Base-by-base conservation (phyloP, 257 asterid genomes). In the Datura wrightii region DNA sequence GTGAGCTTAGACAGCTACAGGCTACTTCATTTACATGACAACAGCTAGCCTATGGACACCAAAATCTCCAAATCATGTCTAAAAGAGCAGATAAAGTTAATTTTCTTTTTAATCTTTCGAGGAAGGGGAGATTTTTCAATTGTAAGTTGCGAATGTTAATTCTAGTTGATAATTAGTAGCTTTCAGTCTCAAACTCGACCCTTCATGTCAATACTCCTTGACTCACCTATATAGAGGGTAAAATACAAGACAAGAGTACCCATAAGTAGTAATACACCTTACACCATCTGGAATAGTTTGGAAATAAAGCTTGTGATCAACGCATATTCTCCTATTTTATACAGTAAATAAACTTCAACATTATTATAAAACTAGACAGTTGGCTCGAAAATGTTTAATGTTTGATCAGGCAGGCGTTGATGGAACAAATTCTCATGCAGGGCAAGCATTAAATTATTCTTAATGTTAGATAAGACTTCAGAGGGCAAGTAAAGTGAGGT, bases 121-220 rank as follows among this genome's bases (percentile, higher is more conserved):
- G 39, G 39, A 60, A 60, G 39, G 39, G 69, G 69, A 24, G 39
- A 9, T 18, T 9, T 65, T 11, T 63, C 13, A 60, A 9, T 65
- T 65, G n/a, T 63, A 65, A 34, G 72, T 65, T 65, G 44, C 34
- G 72, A 34, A 34, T 65, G 44, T 34, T 34, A 65, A 15, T 65
- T 34, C 72, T 34, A 65, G 44, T 63, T 63, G 37, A 34, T 11
- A 34, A 65, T 34, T 65, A 65, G 42, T 65, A 34, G 72, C 72
- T 65, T 65, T 37, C 19, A 65, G 72, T 34, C 72, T 65, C 72
- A 65, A 37, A 65, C 72, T 65, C 34, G 46, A 34, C n/a, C 72
- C 46, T 65, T 65, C 46, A 34, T 7, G 72, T 65, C 72, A 36
- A 65, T 34, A 34, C 19, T 65, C 69, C 72, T 65, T 19, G 39